A percentile compares a stretch with the other conserved stretches of the same genome.
phyloP scores from a whole-genome alignment of 164 flowering plant species.

The Berberis vulgaris region DNA sequence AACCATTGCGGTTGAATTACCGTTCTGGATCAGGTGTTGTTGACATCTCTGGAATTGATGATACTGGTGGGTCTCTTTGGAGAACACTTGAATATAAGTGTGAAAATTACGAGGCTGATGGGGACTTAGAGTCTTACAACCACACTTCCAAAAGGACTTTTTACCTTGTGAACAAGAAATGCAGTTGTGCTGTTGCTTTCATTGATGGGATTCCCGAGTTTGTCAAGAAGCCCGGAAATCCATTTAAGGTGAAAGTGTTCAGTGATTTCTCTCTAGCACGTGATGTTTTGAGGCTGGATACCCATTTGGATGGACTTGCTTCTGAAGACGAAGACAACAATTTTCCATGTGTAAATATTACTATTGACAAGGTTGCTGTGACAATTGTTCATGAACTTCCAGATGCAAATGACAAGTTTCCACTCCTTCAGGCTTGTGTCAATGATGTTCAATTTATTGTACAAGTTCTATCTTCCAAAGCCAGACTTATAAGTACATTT shows the following conservation, averaged over 20 bases:
- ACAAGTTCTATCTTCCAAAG: constrained; percentile 49
- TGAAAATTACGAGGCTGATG: constrained; percentile 42
- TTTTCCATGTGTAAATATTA: constrained; percentile 36
- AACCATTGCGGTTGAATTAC: constrained; percentile 56
- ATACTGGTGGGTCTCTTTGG: constrained; percentile 55
- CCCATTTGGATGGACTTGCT: constrained; percentile 8
- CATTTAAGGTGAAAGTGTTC: constrained; percentile 70
- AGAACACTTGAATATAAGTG: constrained; percentile 34
- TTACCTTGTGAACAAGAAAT: constrained; percentile 76
- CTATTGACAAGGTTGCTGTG: constrained; percentile 40
- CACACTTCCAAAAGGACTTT: constrained; percentile 32
- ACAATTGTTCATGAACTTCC: constrained; percentile 69
- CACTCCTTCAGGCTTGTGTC: constrained; percentile 57
- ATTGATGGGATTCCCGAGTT: constrained; percentile 72
- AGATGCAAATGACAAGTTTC: constrained; percentile 47
- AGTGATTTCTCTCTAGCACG: constrained; percentile 19
- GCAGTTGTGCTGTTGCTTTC: constrained; percentile 61
- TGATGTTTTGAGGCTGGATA: constrained; percentile 14
- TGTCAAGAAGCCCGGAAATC: constrained; percentile 81
- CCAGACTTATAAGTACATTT: constrained; percentile 50
- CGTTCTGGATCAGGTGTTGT: constrained; percentile 58
- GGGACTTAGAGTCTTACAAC: constrained; percentile 40
- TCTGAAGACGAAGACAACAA: constrained; percentile 14
- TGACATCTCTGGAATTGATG: constrained; percentile 52
- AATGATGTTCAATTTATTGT: constrained; percentile 30